Percentiles rank a stretch among this genome's conserved stretches.
These are phyloP conservation scores for Dianthus caryophyllus DNA, from an alignment of 148 eudicot genomes.

Conservation along the genomic window DNA sequence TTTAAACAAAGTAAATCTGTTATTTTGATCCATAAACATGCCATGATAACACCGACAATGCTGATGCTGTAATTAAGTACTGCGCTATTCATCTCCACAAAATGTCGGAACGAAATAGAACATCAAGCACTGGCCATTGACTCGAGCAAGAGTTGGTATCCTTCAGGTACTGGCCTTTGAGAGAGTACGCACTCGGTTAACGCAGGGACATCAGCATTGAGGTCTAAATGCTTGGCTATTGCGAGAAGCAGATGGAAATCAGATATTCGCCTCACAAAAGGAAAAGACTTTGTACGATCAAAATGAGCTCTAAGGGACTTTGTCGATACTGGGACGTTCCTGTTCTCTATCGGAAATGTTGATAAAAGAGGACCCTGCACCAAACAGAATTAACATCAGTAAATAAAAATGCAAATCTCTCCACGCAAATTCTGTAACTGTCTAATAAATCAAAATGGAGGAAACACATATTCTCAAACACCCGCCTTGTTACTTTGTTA, in stretches of 20 bases:
- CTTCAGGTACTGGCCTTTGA: constrained; percentile 69
- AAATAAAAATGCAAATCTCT: neutral
- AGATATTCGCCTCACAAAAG: constrained; percentile 84
- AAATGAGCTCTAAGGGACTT: constrained; percentile 66
- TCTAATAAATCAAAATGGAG: neutral
- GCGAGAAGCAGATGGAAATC: constrained; percentile 85
- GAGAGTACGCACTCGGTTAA: constrained; percentile 60
- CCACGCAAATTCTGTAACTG: neutral
- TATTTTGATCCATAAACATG: too few species aligned
- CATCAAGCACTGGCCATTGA: constrained; percentile 72
- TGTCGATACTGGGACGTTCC: constrained; percentile 53
- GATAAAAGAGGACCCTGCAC: constrained; percentile 85
- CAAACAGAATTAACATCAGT: constrained; percentile 10
- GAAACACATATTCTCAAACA: neutral
- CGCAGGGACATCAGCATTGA: constrained; percentile 78
- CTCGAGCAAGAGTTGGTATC: constrained; percentile 84
- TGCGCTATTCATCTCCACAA: neutral
- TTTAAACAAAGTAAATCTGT: too few species aligned
- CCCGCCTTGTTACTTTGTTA: neutral
- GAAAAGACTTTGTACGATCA: constrained; percentile 58
- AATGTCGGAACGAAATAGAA: neutral
- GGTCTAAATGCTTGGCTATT: constrained; percentile 58
- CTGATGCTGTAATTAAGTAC: too few species aligned
- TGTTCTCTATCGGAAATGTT: constrained; percentile 80
- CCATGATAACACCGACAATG: too few species aligned